These are phyloP conservation scores for Globisporangium yorkense DNA, from an alignment of 352 stramenopile species.

Conservation along the genomic window DNA sequence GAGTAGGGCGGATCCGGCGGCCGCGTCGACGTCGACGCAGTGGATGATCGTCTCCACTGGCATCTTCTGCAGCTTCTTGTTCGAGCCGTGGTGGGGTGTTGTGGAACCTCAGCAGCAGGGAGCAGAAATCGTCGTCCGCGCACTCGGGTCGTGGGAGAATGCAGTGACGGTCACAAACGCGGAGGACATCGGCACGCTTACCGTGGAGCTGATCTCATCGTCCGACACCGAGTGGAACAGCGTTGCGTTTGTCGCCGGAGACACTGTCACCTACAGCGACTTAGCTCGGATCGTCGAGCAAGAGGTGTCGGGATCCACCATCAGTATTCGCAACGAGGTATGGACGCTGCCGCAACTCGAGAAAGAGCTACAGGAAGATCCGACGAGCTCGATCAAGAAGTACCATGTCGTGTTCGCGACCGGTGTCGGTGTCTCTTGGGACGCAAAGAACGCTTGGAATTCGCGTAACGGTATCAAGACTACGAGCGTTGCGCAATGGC, in stretches of 20 bases:
- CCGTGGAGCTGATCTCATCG: conserved; percentile 3
- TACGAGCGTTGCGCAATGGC: not conserved
- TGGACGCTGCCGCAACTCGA: conserved; percentile 1
- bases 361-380: conserved; percentile 5
- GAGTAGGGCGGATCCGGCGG: not conserved
- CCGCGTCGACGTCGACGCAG: conserved; percentile 1
- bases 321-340: not conserved
- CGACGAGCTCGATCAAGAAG: conserved; percentile 7
- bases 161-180: conserved; percentile 10
- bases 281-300: not conserved
- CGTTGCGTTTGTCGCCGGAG: conserved; percentile 9
- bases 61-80: conserved; percentile 13
- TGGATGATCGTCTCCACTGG: conserved; percentile 12
- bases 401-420: conserved; percentile 9
- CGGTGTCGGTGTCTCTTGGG: no score
- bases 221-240: conserved; percentile 7
- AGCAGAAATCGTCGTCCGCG: conserved; percentile 5
- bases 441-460: no score
- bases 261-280: conserved; percentile 10
- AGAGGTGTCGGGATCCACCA: not conserved
- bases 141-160: conserved; percentile 11
- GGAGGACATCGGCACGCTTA: conserved; percentile 12
- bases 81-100: conserved; percentile 10
- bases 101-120: conserved; percentile 4
- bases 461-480: no score